These are phyloP conservation scores for Botrytis aclada DNA, from an alignment of 2,329 filamentous ascomycete species.

Conservation along the genomic window DNA sequence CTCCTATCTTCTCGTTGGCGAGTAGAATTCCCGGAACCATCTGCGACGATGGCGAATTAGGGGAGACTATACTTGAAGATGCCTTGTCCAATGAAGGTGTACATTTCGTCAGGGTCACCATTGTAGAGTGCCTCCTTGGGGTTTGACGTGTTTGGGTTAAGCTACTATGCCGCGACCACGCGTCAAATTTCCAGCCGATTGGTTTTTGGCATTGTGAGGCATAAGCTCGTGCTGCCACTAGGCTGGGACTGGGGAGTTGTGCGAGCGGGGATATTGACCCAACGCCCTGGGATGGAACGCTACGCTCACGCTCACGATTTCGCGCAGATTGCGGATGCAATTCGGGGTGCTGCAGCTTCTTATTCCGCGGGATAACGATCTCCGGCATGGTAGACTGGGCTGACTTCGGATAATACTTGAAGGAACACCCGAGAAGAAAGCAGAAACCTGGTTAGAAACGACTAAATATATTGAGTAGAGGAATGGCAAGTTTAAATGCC, in stretches of 20 bases:
- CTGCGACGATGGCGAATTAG: neutral
- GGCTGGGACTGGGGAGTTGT: constrained; percentile 30
- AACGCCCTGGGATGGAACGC: neutral
- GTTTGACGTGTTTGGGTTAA: constrained; percentile 23
- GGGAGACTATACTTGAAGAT: neutral
- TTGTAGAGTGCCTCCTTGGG: constrained; percentile 28
- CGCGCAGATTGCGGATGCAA: neutral
- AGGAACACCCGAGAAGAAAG: neutral
- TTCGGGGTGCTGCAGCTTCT: neutral
- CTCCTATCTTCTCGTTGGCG: neutral
- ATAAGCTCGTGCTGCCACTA: constrained; percentile 32
- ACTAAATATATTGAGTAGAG: neutral
- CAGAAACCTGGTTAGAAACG: neutral
- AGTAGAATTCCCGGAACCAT: neutral
- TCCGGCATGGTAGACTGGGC: neutral
- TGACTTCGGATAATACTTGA: neutral
- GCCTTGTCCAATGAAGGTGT: neutral
- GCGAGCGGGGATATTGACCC: constrained; percentile 4
- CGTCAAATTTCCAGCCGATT: constrained; percentile 19
- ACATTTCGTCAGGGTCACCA: neutral
- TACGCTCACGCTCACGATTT: neutral
- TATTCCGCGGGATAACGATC: neutral
- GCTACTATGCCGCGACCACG: constrained; percentile 24
- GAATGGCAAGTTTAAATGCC: neutral
- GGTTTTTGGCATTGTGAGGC: constrained; percentile 25